phyloP scores from a whole-genome alignment of 208 protist species.

The Crithidia thermophila region DNA sequence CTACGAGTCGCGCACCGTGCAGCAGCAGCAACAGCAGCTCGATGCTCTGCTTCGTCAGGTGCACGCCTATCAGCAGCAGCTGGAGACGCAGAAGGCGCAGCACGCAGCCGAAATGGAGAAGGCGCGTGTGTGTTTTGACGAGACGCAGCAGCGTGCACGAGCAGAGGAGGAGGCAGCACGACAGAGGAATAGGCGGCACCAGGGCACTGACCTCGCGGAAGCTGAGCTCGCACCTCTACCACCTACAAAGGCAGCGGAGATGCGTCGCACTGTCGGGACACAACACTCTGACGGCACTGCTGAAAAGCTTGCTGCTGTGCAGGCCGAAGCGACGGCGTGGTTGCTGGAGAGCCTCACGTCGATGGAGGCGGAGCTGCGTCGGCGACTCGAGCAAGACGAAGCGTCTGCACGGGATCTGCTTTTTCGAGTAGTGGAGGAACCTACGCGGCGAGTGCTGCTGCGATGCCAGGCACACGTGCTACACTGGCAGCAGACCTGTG shows the following conservation, averaged over 20 bases:
- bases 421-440: slow-evolving; percentile 12
- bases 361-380: slow-evolving; percentile 4
- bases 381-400: slow-evolving; percentile 1
- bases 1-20: slow-evolving; percentile 8
- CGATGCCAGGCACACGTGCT: slow-evolving; percentile 7
- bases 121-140: slow-evolving; percentile 1
- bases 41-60: slow-evolving; percentile 6
- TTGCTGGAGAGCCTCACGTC: not conserved
- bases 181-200: not conserved
- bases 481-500: not conserved
- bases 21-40: slow-evolving; percentile 20
- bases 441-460: slow-evolving; percentile 6
- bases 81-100: not conserved
- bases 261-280: slow-evolving; percentile 1
- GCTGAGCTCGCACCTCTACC: no score
- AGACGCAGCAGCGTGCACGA: slow-evolving; percentile 7
- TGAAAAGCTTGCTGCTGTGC: slow-evolving; percentile 9
- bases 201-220: not conserved
- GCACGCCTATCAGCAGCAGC: slow-evolving; percentile 9
- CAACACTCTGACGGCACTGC: slow-evolving; percentile 22
- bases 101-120: not conserved
- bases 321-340: slow-evolving; percentile 16
- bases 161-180: not conserved
- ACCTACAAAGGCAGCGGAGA: not conserved
- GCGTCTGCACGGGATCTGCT: slow-evolving; percentile 10